Evolutionary conservation across 148 eudicot species (phyloP), one percentile per base, ranked within the genome.

Genomic region (Dianthus caryophyllus): DNA sequence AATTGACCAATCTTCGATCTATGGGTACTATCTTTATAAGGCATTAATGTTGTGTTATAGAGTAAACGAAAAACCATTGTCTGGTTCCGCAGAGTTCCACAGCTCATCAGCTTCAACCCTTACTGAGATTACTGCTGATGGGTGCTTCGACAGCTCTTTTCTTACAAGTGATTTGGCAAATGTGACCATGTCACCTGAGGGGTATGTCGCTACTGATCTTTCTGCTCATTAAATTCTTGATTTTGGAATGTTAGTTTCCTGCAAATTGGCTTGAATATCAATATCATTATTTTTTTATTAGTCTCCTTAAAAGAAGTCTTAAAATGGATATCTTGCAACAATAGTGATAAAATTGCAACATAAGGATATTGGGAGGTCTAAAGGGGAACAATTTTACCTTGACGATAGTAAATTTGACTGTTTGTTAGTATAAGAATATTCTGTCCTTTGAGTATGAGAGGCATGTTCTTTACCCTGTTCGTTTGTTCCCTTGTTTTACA

Each of bases 21-120:
- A 77, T 70, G 85, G 84, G 38, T 84, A 86, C 72, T 83, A 84
- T 58, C 67, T 73, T 21, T 81, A 74, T 66, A 78, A 77, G 68
- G 80, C 72, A 66, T 73, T 77, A 29, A 77, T 79, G 81, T 71
- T 84, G 59, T 81, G 72, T 55, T 80, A 76, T 20, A 63, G 51
- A 27, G 64, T 69, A 33, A 47, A 73, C 74, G 74, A 77, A 24
- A 64, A 66, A 17, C 49, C 73, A 33, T 80, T 71, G 70, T 77
- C 78, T 52, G 87, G 75, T 15, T 70, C 77, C 50, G 78, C 65
- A 61, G 77, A 80, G 61, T 74, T 77, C 61, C 79, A 78, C 74
- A 68, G 73, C 63, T 82, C 84, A n/a, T 77, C 84, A 57, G 68
- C 81, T 30, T 78, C 81, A 46, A 75, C 69, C 51, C 75, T 76